Evolutionary conservation across 139 green algal species (phyloP), one percentile per base, ranked within the genome.

Genomic region (Coelastrella sp.): DNA sequence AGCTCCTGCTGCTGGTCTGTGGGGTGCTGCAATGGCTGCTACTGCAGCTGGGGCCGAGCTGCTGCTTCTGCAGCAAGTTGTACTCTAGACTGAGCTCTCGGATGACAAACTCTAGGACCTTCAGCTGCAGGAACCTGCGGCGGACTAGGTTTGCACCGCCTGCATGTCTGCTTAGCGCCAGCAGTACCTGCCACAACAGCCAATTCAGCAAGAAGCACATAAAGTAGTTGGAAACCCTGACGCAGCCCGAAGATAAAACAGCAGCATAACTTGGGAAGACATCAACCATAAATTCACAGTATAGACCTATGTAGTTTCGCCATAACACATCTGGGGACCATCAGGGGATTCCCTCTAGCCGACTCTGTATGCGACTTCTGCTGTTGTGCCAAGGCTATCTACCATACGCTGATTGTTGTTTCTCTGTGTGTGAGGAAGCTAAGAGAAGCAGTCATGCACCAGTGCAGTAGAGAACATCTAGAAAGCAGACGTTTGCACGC

Each of bases 81-180:
- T 90, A 56, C 73, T 90, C 85, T 22, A 90, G 10, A 23, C 73
- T 84, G 2, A 84, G 20, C 74, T 90, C 85, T 2, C 73, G 73
- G 1, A 61, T 19, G 0, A 90, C 57, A n/a, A 90, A 90, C 7
- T 90, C 85, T 4, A 90, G 59, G n/a, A 83, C 60, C 22, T 83
- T 83, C 32, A 90, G 73, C 73, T 74, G 85, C 85, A 84, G 22
- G n/a, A 90, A 90, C 54, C 85, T 58, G 10, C 85, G 85, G 8
- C 85, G 73, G 17, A 83, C 85, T 16, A 47, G 74, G 32, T 90
- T 83, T n/a, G 73, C 71, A n/a, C 54, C 85, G 13, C 23, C 22
- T 5, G 57, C 66, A 32, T 90, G 85, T 16, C 59, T 76, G 85
- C 73, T 65, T 5, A 90, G 58, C 19, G 73, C 73, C 23, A 90